Evolutionary conservation across 2,329 filamentous ascomycete genomes (phyloP).

Genomic region (Xylaria arbuscula): DNA sequence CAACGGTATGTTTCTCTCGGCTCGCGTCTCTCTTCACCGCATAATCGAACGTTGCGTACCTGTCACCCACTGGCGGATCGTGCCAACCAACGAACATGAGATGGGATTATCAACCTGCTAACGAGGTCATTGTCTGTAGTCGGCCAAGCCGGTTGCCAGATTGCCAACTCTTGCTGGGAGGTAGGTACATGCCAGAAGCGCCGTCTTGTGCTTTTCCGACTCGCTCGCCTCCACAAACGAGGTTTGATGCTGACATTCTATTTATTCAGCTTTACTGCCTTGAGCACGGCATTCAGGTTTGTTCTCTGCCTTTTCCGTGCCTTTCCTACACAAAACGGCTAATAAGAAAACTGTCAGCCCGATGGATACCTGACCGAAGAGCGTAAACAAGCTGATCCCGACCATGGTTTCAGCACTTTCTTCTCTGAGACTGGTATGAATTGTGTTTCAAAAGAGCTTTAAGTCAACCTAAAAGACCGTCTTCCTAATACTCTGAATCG

Average conservation of each 20-base stretch:
- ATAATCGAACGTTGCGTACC: slow-evolving; percentile 48
- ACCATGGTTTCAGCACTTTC: slow-evolving; percentile 99
- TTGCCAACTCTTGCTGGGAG: slow-evolving; percentile 99
- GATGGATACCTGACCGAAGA: slow-evolving; percentile 99
- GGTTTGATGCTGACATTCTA: slow-evolving; percentile 34
- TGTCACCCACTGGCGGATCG: slow-evolving; percentile 37
- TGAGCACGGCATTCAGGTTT: slow-evolving; percentile 98
- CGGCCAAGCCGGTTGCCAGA: slow-evolving; percentile 99
- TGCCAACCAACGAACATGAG: slow-evolving; percentile 26
- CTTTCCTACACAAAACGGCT: slow-evolving; percentile 31
- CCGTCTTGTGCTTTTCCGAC: slow-evolving; percentile 19
- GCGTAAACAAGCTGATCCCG: slow-evolving; percentile 91
- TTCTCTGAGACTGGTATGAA: slow-evolving; percentile 96
- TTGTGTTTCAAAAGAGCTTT: slow-evolving; percentile 8
- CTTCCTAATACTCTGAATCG: slow-evolving; percentile 36
- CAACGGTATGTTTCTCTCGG: slow-evolving; percentile 78
- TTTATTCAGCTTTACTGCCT: slow-evolving; percentile 92
- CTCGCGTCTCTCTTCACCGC: slow-evolving; percentile 59
- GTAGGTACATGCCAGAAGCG: slow-evolving; percentile 67
- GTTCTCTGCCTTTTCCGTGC: slow-evolving; percentile 49
- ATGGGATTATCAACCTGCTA: slow-evolving; percentile 55
- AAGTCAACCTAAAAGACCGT: slow-evolving; percentile 26
- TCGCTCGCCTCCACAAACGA: slow-evolving; percentile 31
- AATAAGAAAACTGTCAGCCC: slow-evolving; percentile 69
- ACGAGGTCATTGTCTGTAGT: slow-evolving; percentile 73